Evolutionary conservation across 169 alveolate genomes (phyloP), one percentile per base, ranked within the genome.

Genomic region (Plasmodium fragile): DNA sequence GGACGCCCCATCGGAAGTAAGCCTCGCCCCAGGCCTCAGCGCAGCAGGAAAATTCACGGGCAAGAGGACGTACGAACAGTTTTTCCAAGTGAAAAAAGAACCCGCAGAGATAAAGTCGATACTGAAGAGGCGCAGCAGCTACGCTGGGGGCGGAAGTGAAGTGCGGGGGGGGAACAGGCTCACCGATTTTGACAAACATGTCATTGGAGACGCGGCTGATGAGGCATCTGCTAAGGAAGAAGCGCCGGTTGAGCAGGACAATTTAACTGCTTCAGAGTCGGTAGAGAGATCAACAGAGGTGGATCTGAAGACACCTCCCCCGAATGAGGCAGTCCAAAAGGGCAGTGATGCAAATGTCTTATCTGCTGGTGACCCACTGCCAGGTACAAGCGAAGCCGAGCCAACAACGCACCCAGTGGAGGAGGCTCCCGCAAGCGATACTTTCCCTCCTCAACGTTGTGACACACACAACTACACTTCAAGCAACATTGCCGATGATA

Each of bases 31-130:
- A 39, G 10, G 30, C 39, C n/a, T 11, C 4, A 22, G 53, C 69
- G 55, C 55, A 25, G 72, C 7, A 3, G 55, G 69, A 16, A 13
- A 78, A 41, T 16, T 11, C 25, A 78, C 45, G 25, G 83, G 83
- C 0, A 78, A 78, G 53, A 78, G 83, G 8, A 78, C 83, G 16
- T 41, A 78, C 55, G 13, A 78, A 10, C 71, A 78, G 53, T 78
- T 81, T 36, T 81, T 25, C 36, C 6, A 53, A 81, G 39, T 34
- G n/a, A 81, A 81, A 28, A 81, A 81, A 22, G 78, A 81, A 81
- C n/a, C 36, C 55, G 65, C 8, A 28, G 18, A 3, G 43, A 81
- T 25, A 25, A 81, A 81, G 22, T 78, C 83, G 10, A 78, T 78
- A 41, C 69, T 78, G 11, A 78, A 78, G 55, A 30, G 13, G 32